Evolutionary conservation across 1,139 yeast species (phyloP), one percentile per base, ranked within the genome.

Genomic region (Scheffersomyces illinoinensis): DNA sequence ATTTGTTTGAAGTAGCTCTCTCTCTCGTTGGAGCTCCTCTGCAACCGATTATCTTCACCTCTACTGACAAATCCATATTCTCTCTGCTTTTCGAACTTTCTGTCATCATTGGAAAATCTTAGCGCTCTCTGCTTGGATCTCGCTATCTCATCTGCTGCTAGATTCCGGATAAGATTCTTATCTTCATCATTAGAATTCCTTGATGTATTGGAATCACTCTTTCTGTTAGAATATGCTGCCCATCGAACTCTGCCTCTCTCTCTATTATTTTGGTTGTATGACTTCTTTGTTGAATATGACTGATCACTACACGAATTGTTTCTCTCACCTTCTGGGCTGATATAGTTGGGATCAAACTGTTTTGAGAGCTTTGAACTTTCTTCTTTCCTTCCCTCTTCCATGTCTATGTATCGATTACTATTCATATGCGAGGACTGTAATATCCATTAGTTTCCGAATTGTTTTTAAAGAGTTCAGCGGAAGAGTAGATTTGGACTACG

Each of bases 11-110:
- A 85, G 59, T 73, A 81, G 46, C 64, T 69, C 19, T 66, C 68
- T 60, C 88, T 70, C 17, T 78, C 84, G 5, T 62, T 58, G 17
- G 70, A 69, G 63, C 82, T 83, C n/a, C 74, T 64, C 61, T 83
- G 86, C 33, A 87, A 71, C 52, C 84, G 68, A 55, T 69, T 68
- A 61, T 85, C 89, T 58, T 85, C 89, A 0, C 90, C 90, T 56
- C 90, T 73, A 62, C 90, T 86, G 1, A 85, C 71, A 53, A 81
- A 75, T 0, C 91, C 91, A 64, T 81, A 85, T 2, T 71, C 60
- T n/a, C 55, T 49, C 12, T 20, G 19, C 46, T 47, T 20, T 17
- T 47, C 48, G 47, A 55, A 50, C 54, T 26, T 54, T 55, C 19
- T 47, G 18, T 17, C 26, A 17, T 48, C 51, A 4, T 48, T 14